Percentiles rank a stretch among this genome's conserved stretches.
Evolutionary conservation across 2,329 filamentous ascomycete genomes (phyloP).

Genomic region (Epichloe gansuensis): DNA sequence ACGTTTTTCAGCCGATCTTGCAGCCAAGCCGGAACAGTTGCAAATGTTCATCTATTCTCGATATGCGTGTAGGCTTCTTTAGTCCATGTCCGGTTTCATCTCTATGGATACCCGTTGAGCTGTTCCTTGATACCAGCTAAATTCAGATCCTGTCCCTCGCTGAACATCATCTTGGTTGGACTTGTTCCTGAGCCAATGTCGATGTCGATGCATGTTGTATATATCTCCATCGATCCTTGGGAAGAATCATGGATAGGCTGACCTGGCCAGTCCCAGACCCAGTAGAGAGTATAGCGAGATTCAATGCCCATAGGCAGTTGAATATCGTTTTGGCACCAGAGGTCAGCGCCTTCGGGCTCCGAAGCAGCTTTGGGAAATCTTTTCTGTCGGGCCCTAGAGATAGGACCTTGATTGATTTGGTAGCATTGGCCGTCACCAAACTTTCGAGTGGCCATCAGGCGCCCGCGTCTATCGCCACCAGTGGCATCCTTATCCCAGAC

Average conservation of each 20-base stretch:
- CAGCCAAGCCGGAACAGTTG: too few species aligned
- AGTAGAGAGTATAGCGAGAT: not conserved
- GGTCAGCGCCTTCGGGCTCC: not conserved
- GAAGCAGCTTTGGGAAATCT: not conserved
- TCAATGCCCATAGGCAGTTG: not conserved
- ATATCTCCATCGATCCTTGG: not conserved
- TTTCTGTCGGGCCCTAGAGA: not conserved
- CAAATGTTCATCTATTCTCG: too few species aligned
- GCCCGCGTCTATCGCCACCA: not conserved
- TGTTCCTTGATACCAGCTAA: not conserved
- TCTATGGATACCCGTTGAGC: too few species aligned
- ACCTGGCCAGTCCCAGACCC: not conserved
- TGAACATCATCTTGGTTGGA: not conserved
- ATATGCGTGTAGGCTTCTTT: too few species aligned
- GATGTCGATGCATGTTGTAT: not conserved
- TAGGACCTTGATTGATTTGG: not conserved
- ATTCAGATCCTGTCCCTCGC: not conserved
- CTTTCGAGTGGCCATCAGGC: not conserved
- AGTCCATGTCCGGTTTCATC: too few species aligned
- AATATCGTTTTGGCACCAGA: not conserved
- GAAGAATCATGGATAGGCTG: not conserved
- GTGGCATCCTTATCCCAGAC: not conserved
- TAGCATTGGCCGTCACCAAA: slow-evolving; percentile 1
- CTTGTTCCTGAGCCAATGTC: not conserved
- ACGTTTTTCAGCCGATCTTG: too few species aligned